Evolutionary conservation across 2,329 filamentous ascomycete species (phyloP).

Genomic region (Neurospora sp.): DNA sequence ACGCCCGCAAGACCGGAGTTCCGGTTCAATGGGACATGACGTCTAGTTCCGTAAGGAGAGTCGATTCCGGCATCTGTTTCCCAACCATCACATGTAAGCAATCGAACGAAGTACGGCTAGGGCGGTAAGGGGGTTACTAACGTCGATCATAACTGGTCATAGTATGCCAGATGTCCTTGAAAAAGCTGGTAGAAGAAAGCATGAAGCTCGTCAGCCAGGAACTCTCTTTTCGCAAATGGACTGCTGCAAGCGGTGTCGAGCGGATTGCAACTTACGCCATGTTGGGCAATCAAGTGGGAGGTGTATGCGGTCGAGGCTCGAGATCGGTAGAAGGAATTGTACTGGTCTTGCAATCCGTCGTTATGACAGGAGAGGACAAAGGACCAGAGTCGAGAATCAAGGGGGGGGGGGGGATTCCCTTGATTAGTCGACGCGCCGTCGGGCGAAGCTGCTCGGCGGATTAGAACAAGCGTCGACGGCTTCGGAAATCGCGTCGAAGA

Average conservation of each 20-base stretch:
- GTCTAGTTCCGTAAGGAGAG: slow-evolving; percentile 83
- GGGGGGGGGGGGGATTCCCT: not conserved
- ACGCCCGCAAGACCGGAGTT: slow-evolving; percentile 75
- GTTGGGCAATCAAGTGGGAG: not conserved
- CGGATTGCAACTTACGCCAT: not conserved
- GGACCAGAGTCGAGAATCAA: not conserved
- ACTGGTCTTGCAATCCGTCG: not conserved
- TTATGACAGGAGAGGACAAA: not conserved
- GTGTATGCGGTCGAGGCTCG: not conserved
- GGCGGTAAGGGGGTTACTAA: slow-evolving; percentile 28
- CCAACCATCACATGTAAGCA: slow-evolving; percentile 11
- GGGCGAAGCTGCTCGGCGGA: not conserved
- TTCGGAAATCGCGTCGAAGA: not conserved
- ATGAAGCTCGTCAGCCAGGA: slow-evolving; percentile 6
- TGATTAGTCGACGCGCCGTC: not conserved
- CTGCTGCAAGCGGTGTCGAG: not conserved
- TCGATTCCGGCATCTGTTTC: slow-evolving; percentile 76
- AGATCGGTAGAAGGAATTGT: not conserved
- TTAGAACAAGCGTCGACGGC: not conserved
- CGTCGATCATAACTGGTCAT: slow-evolving; percentile 65
- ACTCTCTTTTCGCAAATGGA: slow-evolving; percentile 1
- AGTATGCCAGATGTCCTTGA: slow-evolving; percentile 65
- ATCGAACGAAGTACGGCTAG: not conserved
- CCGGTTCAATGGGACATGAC: slow-evolving; percentile 71
- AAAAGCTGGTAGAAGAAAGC: not conserved